Percentiles rank a stretch among this genome's conserved stretches.
Conservation (phyloP, 2,329 filamentous ascomycete genomes). For the Sporothrix inflata region DNA sequence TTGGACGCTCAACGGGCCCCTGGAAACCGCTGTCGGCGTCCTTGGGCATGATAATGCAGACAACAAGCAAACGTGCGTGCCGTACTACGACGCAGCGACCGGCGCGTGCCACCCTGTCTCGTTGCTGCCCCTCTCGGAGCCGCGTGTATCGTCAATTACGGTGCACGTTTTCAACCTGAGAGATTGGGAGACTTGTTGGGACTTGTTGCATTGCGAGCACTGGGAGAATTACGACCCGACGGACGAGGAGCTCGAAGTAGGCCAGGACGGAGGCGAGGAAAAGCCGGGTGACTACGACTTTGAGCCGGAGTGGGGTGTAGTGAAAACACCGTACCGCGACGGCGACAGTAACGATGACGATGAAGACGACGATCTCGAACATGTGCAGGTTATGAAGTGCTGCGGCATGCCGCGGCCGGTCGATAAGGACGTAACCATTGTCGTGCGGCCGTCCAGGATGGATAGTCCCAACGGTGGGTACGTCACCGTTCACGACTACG, state of each 20-base stretch:
- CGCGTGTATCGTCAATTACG: constrained; percentile 29
- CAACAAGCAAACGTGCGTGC: neutral
- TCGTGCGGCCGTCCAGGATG: constrained; percentile 10
- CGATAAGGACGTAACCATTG: constrained; percentile 48
- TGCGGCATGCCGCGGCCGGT: constrained; percentile 36
- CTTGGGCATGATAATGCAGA: neutral
- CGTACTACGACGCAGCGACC: neutral
- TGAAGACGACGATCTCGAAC: constrained; percentile 4
- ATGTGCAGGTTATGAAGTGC: constrained; percentile 37
- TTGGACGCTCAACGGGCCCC: neutral
- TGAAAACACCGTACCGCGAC: neutral
- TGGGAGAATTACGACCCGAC: neutral
- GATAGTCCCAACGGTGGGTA: constrained; percentile 22
- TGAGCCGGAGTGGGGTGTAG: neutral
- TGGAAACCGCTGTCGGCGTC: neutral
- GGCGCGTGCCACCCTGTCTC: constrained; percentile 24
- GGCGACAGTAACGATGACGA: neutral
- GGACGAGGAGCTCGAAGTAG: neutral
- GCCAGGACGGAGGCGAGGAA: neutral
- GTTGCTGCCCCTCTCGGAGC: constrained; percentile 22
- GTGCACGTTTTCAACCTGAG: constrained; percentile 24
- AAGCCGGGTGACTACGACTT: neutral
- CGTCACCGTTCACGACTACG: constrained; percentile 33
- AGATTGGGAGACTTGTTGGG: constrained; percentile 28
- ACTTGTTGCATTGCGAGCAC: constrained; percentile 16